These are phyloP conservation scores for Podaxis carcinomalis DNA, from an alignment of 768 basidiomycete species.

Conservation along the genomic window DNA sequence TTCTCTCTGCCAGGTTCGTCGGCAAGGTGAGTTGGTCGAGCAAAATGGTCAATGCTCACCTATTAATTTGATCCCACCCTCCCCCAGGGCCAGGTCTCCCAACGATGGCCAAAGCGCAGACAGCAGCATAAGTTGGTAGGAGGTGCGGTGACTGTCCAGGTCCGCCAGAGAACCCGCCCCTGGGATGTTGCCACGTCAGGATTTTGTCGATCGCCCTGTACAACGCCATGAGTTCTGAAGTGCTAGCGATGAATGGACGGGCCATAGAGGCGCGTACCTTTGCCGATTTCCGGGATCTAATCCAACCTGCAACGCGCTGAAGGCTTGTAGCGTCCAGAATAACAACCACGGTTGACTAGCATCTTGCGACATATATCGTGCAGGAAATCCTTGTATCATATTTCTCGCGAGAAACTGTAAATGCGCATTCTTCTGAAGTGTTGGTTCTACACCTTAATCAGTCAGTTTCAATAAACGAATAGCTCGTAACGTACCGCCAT, in stretches of 20 bases:
- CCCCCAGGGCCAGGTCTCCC: constrained; percentile 69
- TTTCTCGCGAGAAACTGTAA: constrained; percentile 72
- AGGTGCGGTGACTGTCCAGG: constrained; percentile 86
- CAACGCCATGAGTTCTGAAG: background rate
- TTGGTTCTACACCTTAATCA: constrained; percentile 18
- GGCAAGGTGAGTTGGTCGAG: background rate
- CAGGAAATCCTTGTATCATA: constrained; percentile 76
- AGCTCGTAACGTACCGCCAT: constrained; percentile 2
- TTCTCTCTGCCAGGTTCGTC: constrained; percentile 43
- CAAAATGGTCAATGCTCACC: constrained; percentile 37
- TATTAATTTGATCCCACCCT: constrained; percentile 85
- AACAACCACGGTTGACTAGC: constrained; percentile 95
- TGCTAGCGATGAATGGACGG: background rate
- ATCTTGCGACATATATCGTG: constrained; percentile 78
- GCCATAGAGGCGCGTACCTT: constrained; percentile 43
- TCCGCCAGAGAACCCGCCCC: constrained; percentile 91
- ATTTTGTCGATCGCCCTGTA: constrained; percentile 76
- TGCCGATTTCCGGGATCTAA: constrained; percentile 77
- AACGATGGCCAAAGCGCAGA: constrained; percentile 79
- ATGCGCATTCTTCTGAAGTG: constrained; percentile 61
- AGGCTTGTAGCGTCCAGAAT: constrained; percentile 88
- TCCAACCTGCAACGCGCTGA: constrained; percentile 73
- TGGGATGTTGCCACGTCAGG: constrained; percentile 74
- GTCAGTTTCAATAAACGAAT: constrained; percentile 4
- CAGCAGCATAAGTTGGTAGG: constrained; percentile 84